Evolutionary conservation across 1,284 basidiomycete genomes (phyloP).

Genomic region (Sporisorium scitamineum): DNA sequence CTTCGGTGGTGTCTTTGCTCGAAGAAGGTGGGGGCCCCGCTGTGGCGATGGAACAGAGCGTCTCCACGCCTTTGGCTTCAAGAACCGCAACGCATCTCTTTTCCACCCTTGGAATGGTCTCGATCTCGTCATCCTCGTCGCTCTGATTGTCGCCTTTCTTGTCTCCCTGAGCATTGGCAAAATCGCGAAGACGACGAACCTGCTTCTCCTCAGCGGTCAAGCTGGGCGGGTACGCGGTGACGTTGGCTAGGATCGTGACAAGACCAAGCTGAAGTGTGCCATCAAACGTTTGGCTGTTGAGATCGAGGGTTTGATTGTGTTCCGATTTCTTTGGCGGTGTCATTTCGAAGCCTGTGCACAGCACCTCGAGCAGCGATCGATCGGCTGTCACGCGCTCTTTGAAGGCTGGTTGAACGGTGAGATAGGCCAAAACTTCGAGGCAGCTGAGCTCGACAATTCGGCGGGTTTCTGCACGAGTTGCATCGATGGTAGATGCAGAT

Average conservation of each 20-base stretch:
- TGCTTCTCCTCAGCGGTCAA: conserved; percentile 56
- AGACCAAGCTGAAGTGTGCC: conserved; percentile 56
- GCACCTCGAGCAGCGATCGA: conserved; percentile 26
- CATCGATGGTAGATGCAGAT: not conserved
- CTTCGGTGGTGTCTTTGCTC: not conserved
- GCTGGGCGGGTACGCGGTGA: conserved; percentile 49
- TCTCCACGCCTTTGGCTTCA: conserved; percentile 46
- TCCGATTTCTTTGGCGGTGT: not conserved
- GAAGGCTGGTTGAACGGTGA: conserved; percentile 43
- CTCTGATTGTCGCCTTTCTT: conserved; percentile 14
- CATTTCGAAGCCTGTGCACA: conserved; percentile 29
- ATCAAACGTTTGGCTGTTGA: conserved; percentile 34
- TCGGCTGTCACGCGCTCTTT: conserved; percentile 37
- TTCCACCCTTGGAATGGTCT: conserved; percentile 15
- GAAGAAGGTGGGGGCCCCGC: conserved; percentile 17
- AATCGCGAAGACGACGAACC: conserved; percentile 52
- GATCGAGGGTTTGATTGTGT: not conserved
- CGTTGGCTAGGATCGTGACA: conserved; percentile 47
- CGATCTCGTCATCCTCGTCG: conserved; percentile 37
- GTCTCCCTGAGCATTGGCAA: conserved; percentile 43
- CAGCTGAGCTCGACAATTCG: conserved; percentile 32
- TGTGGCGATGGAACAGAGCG: conserved; percentile 42
- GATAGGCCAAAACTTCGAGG: conserved; percentile 60
- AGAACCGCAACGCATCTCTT: conserved; percentile 46
- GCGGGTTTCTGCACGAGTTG: not conserved